Evolutionary conservation across 768 basidiomycete species (phyloP).

Genomic region (Kockovaella imperatae): DNA sequence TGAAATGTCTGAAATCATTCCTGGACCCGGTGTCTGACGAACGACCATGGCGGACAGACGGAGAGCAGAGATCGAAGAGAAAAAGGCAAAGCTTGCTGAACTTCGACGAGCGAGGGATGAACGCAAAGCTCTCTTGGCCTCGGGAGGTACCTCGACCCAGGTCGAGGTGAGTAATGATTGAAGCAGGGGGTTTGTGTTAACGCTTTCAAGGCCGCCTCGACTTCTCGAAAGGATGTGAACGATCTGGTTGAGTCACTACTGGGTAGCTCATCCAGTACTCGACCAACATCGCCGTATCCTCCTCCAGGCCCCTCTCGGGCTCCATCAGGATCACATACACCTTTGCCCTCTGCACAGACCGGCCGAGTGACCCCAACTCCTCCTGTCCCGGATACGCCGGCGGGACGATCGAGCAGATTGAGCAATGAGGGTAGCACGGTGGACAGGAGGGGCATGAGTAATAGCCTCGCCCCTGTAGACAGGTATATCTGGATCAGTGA

Average conservation of each 20-base stretch:
- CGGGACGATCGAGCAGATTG: constrained; percentile 19
- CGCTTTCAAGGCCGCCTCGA: constrained; percentile 45
- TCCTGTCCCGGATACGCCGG: constrained; percentile 25
- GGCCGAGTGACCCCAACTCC: constrained; percentile 10
- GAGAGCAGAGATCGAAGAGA: constrained; percentile 82
- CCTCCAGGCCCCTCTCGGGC: too few relatives aligned
- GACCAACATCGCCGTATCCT: constrained; percentile 21
- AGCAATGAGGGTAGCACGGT: constrained; percentile 20
- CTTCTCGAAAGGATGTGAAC: constrained; percentile 57
- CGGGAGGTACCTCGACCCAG: constrained; percentile 24
- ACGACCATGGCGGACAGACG: constrained; percentile 46
- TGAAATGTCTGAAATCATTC: too few relatives aligned
- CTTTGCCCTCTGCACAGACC: constrained; percentile 16
- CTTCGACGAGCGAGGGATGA: constrained; percentile 69
- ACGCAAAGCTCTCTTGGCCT: constrained; percentile 33
- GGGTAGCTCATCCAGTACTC: constrained; percentile 33
- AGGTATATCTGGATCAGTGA: constrained; percentile 1
- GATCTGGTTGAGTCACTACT: constrained; percentile 61
- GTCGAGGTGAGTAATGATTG: constrained; percentile 21
- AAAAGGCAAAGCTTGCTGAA: constrained; percentile 77
- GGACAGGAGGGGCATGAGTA: constrained; percentile 3
- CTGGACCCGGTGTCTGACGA: too few relatives aligned
- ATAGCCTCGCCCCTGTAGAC: constrained; percentile 3
- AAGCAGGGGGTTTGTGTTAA: constrained; percentile 3
- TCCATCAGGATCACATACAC: constrained; percentile 5